Conservation (phyloP, 2,329 filamentous ascomycete genomes). For the Talaromyces sp. region DNA sequence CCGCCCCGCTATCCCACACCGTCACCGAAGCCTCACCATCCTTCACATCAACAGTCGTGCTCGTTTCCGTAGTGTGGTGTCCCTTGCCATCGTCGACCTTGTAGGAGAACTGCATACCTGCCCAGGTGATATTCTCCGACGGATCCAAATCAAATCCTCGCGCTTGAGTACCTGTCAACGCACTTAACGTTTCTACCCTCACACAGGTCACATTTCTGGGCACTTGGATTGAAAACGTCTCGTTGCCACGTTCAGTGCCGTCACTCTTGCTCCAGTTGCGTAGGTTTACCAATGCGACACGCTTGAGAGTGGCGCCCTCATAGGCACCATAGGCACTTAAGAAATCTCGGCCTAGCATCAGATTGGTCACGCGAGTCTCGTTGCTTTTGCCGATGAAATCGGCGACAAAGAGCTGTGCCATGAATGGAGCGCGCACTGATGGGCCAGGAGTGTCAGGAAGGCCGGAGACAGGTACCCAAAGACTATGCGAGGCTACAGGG, state of each 20-base stretch:
- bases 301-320: neutral
- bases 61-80: neutral
- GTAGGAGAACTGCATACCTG: slow-evolving; percentile 18
- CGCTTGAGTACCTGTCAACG: slow-evolving; percentile 2
- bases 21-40: neutral
- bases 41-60: neutral
- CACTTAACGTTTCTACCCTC: slow-evolving; percentile 16
- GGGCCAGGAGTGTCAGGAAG: slow-evolving; percentile 10
- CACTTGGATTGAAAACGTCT: neutral
- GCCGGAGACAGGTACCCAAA: slow-evolving; percentile 13
- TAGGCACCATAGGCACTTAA: neutral
- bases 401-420: slow-evolving; percentile 14
- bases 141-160: slow-evolving; percentile 14
- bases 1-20: no score
- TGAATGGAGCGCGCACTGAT: slow-evolving; percentile 14
- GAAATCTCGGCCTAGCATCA: neutral
- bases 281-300: neutral
- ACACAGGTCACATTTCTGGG: neutral
- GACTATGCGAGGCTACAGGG: slow-evolving; percentile 12
- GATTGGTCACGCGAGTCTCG: slow-evolving; percentile 11
- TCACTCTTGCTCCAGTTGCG: neutral
- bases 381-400: slow-evolving; percentile 17
- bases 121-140: slow-evolving; percentile 23
- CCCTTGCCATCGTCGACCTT: slow-evolving; percentile 15
- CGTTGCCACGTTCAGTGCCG: neutral